Evolutionary conservation across 768 basidiomycete genomes (phyloP), one percentile per base, ranked within the genome.

Genomic region (Coprinopsis strossmayeri): DNA sequence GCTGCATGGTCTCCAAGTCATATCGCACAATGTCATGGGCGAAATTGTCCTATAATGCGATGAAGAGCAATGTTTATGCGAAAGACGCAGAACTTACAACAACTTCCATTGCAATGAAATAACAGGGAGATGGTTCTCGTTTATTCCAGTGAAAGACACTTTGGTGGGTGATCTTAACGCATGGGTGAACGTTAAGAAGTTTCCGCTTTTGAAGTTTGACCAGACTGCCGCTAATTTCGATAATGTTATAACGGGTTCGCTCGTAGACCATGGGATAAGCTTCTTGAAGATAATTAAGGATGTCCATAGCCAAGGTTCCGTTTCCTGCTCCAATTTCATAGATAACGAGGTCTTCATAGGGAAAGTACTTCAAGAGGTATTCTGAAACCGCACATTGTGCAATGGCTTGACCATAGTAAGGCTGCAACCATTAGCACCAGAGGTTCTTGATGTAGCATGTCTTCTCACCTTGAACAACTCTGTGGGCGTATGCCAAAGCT

Each of bases 291-390:
- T 81, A 89, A 62, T 90, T 76, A 49, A 99, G 82, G 45, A 96
- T 82, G 62, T 97, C 86, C 65, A 79, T 68, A 25, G 95, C 94
- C 49, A 99, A 75, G 1, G 95, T 95, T 11, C 96, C 96, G 59
- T 99, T 99, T 34, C 96, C 96, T 1, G 93, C 96, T 28, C 96
- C 96, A 57, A 99, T 87, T 65, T 99, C 96, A 71, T 97, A 98
- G 45, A 99, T 84, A 53, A 89, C 79, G 55, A 98, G 83, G 64
- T 96, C 93, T 66, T 96, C 87, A 61, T 97, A 95, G 0, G 95
- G 95, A 64, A 91, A 98, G 62, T 92, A 87, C 61, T 93, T 92
- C 53, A 93, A 77, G 59, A 96, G 80, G 66, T 99, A 97, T 57
- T 94, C 88, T 0, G 88, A 84, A 18, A 91, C 84, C 26, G 98